Evolutionary conservation across 306 rosid species (phyloP).

Genomic region (Hylodesmum podocarpum): DNA sequence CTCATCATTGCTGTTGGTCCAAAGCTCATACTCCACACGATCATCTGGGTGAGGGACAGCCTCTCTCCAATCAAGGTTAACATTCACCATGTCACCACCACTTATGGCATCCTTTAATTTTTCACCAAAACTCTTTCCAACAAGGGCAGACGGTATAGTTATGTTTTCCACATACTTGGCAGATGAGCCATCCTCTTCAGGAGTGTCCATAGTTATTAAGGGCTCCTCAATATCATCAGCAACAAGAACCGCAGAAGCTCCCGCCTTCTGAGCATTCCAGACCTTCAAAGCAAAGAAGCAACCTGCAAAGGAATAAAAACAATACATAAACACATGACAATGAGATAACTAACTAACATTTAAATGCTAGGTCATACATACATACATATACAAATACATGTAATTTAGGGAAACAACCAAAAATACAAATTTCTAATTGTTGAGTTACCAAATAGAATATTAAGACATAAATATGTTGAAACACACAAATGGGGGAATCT

Average conservation of each 20-base stretch:
- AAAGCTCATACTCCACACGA: constrained; percentile 82
- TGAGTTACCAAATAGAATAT: background rate
- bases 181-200: constrained; percentile 32
- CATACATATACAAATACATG: no score
- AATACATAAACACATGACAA: no score
- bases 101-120: constrained; percentile 57
- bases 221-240: constrained; percentile 43
- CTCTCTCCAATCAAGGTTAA: constrained; percentile 91
- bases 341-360: no score
- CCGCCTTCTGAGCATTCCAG: constrained; percentile 31
- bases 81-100: constrained; percentile 76
- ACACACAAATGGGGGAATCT: background rate
- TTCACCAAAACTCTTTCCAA: constrained; percentile 70
- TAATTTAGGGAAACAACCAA: background rate
- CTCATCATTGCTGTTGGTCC: constrained; percentile 91
- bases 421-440: background rate
- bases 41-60: constrained; percentile 92
- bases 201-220: constrained; percentile 26
- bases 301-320: constrained; percentile 46
- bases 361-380: background rate
- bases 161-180: constrained; percentile 78
- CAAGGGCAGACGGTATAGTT: constrained; percentile 88
- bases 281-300: constrained; percentile 61
- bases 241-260: constrained; percentile 89
- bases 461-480: background rate